phyloP scores from a whole-genome alignment of 2,329 filamentous ascomycete species.

The Orbilia javanica region DNA sequence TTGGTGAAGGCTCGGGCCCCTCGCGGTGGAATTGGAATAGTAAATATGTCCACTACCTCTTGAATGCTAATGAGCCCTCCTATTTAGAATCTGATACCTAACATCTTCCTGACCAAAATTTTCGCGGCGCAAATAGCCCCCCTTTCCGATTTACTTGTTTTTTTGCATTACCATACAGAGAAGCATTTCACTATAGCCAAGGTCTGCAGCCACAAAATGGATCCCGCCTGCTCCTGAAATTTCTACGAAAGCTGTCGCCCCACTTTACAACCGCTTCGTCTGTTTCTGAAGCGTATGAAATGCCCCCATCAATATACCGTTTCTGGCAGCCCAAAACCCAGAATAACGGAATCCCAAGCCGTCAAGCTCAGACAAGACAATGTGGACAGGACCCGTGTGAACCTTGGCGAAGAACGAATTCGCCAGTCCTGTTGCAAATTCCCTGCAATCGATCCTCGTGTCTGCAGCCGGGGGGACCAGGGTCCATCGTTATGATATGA shows the following conservation, averaged over 20 bases:
- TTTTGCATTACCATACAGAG: not conserved
- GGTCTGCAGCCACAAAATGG: conserved; percentile 13
- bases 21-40: not conserved
- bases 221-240: not conserved
- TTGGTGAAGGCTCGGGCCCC: not conserved
- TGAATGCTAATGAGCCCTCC: not conserved
- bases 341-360: conserved; percentile 36
- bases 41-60: not conserved
- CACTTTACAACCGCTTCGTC: not conserved
- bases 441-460: conserved; percentile 22
- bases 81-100: not conserved
- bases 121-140: not conserved
- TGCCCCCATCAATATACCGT: not conserved
- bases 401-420: conserved; percentile 26
- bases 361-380: conserved; percentile 13
- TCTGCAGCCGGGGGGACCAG: not conserved
- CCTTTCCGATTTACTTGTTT: not conserved
- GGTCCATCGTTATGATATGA: conserved; percentile 11
- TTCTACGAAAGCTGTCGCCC: not conserved
- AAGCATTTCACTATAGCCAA: not conserved
- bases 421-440: conserved; percentile 27
- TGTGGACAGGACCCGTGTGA: not conserved
- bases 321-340: conserved; percentile 8
- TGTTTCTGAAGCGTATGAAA: not conserved
- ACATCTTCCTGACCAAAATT: not conserved